phyloP scores from a whole-genome alignment of 2,329 filamentous ascomycete genomes.

The Elsinoe perseae region DNA sequence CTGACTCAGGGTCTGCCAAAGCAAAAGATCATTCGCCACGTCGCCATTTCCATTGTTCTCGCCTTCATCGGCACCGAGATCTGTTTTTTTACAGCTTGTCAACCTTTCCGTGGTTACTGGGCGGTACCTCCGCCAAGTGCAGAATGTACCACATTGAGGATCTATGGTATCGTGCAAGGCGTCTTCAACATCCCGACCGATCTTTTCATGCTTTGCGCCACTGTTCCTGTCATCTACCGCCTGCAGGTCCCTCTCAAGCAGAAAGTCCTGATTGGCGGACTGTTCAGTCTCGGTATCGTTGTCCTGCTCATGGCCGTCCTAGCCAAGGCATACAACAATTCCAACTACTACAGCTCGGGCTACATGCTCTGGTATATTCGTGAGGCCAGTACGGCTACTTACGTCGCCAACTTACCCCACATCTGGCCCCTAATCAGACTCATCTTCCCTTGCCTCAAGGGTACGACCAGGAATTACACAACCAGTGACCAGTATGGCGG shows the following conservation, averaged over 20 bases:
- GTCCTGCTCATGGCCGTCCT: constrained; percentile 41
- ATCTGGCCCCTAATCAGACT: constrained; percentile 47
- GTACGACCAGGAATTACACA: not conserved
- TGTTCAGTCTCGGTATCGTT: constrained; percentile 46
- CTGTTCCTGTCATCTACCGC: constrained; percentile 47
- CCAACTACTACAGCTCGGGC: constrained; percentile 38
- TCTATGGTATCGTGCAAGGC: constrained; percentile 53
- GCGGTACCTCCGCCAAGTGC: constrained; percentile 30
- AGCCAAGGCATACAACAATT: constrained; percentile 42
- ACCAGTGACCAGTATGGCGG: constrained; percentile 8
- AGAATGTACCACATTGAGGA: constrained; percentile 50
- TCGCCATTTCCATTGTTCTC: constrained; percentile 24
- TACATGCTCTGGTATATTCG: constrained; percentile 51
- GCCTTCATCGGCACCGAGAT: constrained; percentile 18
- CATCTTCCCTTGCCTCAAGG: constrained; percentile 14
- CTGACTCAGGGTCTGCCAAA: constrained; percentile 23
- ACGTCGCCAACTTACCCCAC: constrained; percentile 47
- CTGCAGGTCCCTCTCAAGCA: constrained; percentile 45
- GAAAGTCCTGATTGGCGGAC: constrained; percentile 45
- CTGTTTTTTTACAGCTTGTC: constrained; percentile 19
- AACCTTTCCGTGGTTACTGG: constrained; percentile 21
- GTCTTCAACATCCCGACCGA: constrained; percentile 55
- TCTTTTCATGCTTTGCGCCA: constrained; percentile 51
- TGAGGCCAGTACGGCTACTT: constrained; percentile 47
- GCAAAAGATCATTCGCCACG: constrained; percentile 30